Evolutionary conservation across 768 basidiomycete genomes (phyloP).

Genomic region (Coprinopsis sp.): DNA sequence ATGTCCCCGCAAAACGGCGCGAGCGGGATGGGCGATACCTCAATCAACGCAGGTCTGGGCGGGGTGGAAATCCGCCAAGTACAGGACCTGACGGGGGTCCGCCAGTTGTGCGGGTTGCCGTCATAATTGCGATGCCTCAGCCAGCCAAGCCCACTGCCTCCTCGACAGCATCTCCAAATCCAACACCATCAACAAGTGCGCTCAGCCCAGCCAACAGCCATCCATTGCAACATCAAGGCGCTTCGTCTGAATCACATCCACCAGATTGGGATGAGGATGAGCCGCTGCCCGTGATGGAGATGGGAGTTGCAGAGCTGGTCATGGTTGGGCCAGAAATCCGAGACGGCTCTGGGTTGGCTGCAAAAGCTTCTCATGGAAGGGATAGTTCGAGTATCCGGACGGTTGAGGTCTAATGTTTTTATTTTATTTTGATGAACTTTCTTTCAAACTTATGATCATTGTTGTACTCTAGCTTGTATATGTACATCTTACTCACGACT

Average conservation of each 20-base stretch:
- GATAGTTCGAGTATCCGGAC: constrained; percentile 5
- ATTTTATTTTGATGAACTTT: background rate
- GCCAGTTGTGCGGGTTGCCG: constrained; percentile 30
- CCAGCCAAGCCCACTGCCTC: constrained; percentile 10
- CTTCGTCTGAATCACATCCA: background rate
- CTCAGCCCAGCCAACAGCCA: constrained; percentile 1
- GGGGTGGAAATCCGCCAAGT: constrained; percentile 2
- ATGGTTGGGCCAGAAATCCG: constrained; percentile 5
- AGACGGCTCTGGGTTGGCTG: background rate
- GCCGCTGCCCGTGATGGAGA: constrained; percentile 22
- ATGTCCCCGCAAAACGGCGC: background rate
- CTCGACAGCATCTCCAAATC: constrained; percentile 8
- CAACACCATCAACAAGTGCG: constrained; percentile 4
- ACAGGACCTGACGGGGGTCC: constrained; percentile 3
- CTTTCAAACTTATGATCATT: too few species aligned
- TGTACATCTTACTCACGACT: too few species aligned
- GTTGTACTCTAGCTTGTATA: too few species aligned
- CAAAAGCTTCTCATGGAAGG: background rate
- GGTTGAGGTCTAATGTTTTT: background rate
- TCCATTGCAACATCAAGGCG: constrained; percentile 1
- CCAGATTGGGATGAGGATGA: constrained; percentile 15
- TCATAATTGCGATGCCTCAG: constrained; percentile 43
- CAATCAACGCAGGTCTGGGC: background rate
- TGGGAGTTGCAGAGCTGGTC: constrained; percentile 21
- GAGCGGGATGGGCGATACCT: background rate